phyloP scores from a whole-genome alignment of 73 alveolate species.

The Effrenium voratum region DNA sequence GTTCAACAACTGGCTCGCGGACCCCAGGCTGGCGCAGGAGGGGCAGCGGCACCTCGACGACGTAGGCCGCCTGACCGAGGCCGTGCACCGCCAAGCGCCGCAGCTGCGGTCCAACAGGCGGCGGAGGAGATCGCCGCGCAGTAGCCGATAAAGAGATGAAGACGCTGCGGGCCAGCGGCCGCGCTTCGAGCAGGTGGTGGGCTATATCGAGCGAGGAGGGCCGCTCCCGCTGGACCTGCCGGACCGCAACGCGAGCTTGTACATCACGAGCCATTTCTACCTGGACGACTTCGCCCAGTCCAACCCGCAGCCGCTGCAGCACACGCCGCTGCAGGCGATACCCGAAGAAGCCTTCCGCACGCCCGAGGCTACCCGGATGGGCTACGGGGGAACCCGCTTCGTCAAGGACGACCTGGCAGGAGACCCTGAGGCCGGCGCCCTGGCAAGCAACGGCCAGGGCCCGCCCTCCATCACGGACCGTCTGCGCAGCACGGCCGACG shows the following conservation, averaged over 20 bases:
- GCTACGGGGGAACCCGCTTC: no score
- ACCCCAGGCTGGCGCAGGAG: not conserved
- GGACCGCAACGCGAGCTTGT: not conserved
- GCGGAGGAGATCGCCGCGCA: not conserved
- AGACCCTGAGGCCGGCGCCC: no score
- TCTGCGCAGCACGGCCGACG: no score
- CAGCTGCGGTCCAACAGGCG: not conserved
- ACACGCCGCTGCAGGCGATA: not conserved
- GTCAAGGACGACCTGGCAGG: no score
- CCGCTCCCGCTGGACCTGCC: not conserved
- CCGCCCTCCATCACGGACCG: no score
- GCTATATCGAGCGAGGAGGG: not conserved
- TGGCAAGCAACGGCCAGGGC: no score
- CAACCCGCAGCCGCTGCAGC: not conserved
- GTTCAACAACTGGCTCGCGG: conserved; percentile 10
- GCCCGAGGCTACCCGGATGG: no score
- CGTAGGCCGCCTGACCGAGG: not conserved
- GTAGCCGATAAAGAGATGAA: not conserved
- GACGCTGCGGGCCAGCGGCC: not conserved
- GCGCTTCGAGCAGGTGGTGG: not conserved
- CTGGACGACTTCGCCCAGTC: conserved; percentile 8
- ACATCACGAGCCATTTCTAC: not conserved
- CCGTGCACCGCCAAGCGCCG: not conserved
- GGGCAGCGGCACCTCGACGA: conserved; percentile 6
- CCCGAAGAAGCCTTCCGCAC: not conserved